Conservation (phyloP, 495 filamentous ascomycete species). For the Xylaria castorea region DNA sequence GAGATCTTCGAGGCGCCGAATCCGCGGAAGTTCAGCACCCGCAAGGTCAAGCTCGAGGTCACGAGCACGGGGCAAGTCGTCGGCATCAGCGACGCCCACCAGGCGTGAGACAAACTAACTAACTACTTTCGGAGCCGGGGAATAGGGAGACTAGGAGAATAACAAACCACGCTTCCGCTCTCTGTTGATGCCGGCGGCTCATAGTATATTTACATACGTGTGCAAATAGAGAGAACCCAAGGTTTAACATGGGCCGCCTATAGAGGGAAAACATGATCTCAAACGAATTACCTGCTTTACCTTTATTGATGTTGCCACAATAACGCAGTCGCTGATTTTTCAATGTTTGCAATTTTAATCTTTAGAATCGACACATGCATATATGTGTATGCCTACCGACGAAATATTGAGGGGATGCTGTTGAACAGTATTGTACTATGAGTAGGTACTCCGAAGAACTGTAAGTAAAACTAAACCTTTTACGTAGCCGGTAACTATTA, state of each 20-base stretch:
- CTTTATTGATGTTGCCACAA: background rate
- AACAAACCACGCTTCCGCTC: background rate
- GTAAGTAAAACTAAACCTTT: background rate
- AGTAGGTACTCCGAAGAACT: background rate
- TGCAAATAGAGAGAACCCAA: background rate
- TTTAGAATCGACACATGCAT: background rate
- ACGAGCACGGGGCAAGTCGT: conserved; percentile 22
- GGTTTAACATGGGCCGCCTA: background rate
- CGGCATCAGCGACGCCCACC: conserved; percentile 21
- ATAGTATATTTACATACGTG: background rate
- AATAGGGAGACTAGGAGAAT: background rate
- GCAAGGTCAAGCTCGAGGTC: conserved; percentile 49
- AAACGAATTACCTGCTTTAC: background rate
- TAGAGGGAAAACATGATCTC: background rate
- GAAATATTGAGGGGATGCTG: background rate
- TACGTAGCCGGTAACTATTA: background rate
- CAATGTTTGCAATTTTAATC: background rate
- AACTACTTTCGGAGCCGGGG: background rate
- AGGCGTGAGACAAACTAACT: conserved; percentile 3
- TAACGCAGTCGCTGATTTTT: background rate
- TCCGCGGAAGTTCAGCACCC: conserved; percentile 61
- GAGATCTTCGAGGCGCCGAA: conserved; percentile 67
- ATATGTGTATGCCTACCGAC: background rate
- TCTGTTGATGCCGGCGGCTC: background rate
- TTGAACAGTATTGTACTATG: too few species aligned